Evolutionary conservation across 176 grass and related monocot species (phyloP).

Genomic region (Zoysia japonica): DNA sequence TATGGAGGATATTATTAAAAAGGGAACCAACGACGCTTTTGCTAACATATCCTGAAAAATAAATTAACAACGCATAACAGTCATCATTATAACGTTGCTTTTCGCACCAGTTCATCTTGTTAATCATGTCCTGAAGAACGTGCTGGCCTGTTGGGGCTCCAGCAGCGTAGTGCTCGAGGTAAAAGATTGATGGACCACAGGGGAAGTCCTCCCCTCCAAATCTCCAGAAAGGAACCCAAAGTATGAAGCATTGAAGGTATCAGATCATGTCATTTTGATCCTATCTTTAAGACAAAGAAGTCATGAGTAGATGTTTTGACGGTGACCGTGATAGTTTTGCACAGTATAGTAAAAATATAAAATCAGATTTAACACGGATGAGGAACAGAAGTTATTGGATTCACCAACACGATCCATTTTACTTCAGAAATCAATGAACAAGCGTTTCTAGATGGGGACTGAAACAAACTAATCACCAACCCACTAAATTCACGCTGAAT

Average conservation of each 20-base stretch:
- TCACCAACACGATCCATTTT: constrained; percentile 34
- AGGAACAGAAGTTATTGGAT: constrained; percentile 27
- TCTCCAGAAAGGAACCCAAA: constrained; percentile 6
- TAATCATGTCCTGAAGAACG: constrained; percentile 27
- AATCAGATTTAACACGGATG: constrained; percentile 13
- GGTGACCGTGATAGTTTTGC: neutral
- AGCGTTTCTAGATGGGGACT: constrained; percentile 10
- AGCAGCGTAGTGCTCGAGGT: neutral
- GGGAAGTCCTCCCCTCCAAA: neutral
- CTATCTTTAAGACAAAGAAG: constrained; percentile 25
- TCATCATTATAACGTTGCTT: neutral
- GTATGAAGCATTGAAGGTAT: constrained; percentile 7
- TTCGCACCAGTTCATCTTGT: constrained; percentile 10
- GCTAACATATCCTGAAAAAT: neutral
- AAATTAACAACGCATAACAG: neutral
- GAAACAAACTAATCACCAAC: constrained; percentile 48
- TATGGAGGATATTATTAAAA: neutral
- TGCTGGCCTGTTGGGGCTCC: neutral
- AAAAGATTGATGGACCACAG: constrained; percentile 6
- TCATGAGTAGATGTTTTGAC: constrained; percentile 22
- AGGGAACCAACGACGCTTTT: constrained; percentile 1
- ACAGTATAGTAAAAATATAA: constrained; percentile 7
- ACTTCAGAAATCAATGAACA: constrained; percentile 31
- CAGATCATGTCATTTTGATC: constrained; percentile 37
- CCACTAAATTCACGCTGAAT: constrained; percentile 53